Conservation (phyloP, 176 grass and related monocot species). For the Canna indica region DNA sequence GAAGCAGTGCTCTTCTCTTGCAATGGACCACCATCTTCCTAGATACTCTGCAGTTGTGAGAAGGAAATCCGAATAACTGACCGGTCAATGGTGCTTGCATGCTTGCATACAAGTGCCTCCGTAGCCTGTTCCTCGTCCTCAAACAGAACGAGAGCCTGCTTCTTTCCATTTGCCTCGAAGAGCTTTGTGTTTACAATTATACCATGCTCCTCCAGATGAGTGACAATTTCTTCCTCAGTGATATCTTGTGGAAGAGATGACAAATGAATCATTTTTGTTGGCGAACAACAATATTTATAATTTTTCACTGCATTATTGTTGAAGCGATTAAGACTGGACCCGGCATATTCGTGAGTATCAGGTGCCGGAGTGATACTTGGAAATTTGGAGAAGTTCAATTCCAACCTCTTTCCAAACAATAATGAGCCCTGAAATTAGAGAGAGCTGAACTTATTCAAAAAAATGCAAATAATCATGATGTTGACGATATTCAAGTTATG, state of each 20-base stretch:
- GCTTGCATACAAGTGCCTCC: constrained; percentile 74
- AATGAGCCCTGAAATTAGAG: constrained; percentile 41
- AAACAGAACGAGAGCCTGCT: constrained; percentile 65
- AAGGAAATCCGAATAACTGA: constrained; percentile 77
- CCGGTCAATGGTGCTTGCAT: constrained; percentile 57
- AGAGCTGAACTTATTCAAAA: neutral
- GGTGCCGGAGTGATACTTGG: constrained; percentile 59
- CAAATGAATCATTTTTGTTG: constrained; percentile 90
- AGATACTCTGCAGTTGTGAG: constrained; percentile 87
- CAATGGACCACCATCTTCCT: neutral
- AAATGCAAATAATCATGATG: no score
- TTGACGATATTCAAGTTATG: no score
- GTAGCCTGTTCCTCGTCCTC: constrained; percentile 66
- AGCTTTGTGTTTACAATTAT: constrained; percentile 59
- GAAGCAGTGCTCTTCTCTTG: neutral
- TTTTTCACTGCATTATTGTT: constrained; percentile 80
- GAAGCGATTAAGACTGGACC: constrained; percentile 74
- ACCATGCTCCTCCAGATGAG: constrained; percentile 65
- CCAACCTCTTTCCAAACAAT: constrained; percentile 73
- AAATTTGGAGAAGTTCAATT: constrained; percentile 84
- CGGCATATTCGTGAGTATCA: constrained; percentile 56
- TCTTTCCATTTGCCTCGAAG: constrained; percentile 84
- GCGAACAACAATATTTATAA: constrained; percentile 75
- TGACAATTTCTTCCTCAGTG: constrained; percentile 42
- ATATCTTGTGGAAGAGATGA: constrained; percentile 82